Evolutionary conservation across 805 yeast genomes (phyloP), one percentile per base, ranked within the genome.

Genomic region (Kodamaea hsintzibuensis): DNA sequence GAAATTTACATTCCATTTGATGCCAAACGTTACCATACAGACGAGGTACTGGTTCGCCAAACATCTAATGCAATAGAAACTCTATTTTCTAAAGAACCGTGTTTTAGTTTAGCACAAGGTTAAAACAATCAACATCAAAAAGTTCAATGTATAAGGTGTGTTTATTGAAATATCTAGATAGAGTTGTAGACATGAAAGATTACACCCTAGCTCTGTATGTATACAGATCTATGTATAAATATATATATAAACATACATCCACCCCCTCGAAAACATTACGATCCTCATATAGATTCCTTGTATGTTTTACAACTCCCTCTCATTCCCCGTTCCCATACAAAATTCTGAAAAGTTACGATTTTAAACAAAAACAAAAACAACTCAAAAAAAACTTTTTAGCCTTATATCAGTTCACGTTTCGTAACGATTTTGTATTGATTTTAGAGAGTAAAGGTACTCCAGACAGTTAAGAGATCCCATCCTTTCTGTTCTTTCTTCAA

Each of bases 41-140:
- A 45, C 48, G 48, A 45, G 30, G 48, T 45, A 30, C 10, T 14
- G 25, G 39, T 27, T 16, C 48, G 48, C 48, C 48, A 45, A 45
- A 17, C 19, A 30, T 27, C 22, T 19, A 33, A 27, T 7, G 30
- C 48, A 45, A 7, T 27, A 19, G 18, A 43, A 45, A 45, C 35
- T 45, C 48, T 45, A 45, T 14, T 27, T 30, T 45, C 19, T 14
- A 8, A 17, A 40, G 18, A 6, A 45, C 22, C 48, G 38, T 45
- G 48, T 45, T 14, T 27, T 37, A 12, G 18, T 14, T 17, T 22
- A 10, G 25, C 44, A 40, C 44, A 30, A 30, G 27, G 12, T 19
- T 17, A 13, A 12, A 13, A 13, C 42, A 39, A 39, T 22, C 19
- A 39, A 10, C 4, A 7, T 39, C 17, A 7, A 17, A 22, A 25